Conservation (phyloP, 1,139 yeast genomes). For the Diutina sp. region DNA sequence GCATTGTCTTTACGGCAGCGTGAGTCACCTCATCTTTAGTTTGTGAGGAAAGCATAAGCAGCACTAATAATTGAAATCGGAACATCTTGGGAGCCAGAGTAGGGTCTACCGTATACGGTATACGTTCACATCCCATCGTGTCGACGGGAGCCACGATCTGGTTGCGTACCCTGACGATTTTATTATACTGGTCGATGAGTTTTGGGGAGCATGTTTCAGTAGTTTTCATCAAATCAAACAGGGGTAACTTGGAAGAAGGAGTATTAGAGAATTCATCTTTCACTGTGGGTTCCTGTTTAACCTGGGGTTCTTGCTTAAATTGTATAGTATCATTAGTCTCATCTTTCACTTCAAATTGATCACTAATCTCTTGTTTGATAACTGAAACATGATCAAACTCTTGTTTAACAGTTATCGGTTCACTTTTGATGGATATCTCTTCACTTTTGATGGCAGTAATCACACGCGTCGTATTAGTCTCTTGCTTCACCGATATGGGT, state of each 20-base stretch:
- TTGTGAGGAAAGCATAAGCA: conserved; percentile 83
- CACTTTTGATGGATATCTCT: background rate
- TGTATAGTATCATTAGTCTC: background rate
- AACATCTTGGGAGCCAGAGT: conserved; percentile 24
- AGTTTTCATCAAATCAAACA: background rate
- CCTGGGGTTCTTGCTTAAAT: background rate
- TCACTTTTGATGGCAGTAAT: too few species aligned
- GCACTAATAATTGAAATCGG: conserved; percentile 64
- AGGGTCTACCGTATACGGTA: conserved; percentile 39
- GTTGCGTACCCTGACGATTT: conserved; percentile 53
- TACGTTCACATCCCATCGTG: conserved; percentile 72
- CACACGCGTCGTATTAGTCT: too few species aligned
- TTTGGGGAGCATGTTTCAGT: background rate
- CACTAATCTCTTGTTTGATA: background rate
- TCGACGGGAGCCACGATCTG: conserved; percentile 72
- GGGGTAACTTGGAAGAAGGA: background rate
- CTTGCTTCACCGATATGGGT: too few species aligned
- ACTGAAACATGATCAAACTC: background rate
- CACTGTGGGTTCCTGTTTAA: background rate
- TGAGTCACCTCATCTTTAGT: conserved; percentile 84
- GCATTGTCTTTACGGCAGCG: conserved; percentile 54
- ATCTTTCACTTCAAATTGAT: background rate
- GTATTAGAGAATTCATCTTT: background rate
- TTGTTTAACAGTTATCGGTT: background rate
- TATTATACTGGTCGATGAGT: conserved; percentile 23